phyloP scores from a whole-genome alignment of 495 filamentous ascomycete species.

The Pyrenula aspistea region DNA sequence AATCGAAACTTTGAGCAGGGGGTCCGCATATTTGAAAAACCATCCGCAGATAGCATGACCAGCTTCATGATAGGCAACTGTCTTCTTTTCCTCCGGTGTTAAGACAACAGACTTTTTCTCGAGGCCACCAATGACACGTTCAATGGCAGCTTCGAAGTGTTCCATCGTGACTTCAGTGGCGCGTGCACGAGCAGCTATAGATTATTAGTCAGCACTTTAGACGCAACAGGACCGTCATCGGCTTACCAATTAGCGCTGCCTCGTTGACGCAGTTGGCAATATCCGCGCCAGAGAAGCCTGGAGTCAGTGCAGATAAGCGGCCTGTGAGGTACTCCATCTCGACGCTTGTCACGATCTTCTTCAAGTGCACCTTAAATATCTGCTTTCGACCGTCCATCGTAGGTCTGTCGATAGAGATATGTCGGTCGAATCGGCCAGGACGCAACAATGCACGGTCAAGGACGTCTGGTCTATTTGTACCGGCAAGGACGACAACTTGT shows the following conservation, averaged over 20 bases:
- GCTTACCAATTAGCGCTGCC: slow-evolving; percentile 86
- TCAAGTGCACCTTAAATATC: slow-evolving; percentile 87
- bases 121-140: slow-evolving; percentile 88
- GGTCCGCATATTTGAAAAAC: slow-evolving; percentile 94
- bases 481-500: slow-evolving; percentile 94
- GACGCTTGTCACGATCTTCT: slow-evolving; percentile 83
- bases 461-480: slow-evolving; percentile 89
- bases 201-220: slow-evolving; percentile 18
- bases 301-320: slow-evolving; percentile 79
- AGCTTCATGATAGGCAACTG: slow-evolving; percentile 95
- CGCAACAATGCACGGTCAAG: slow-evolving; percentile 93
- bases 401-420: slow-evolving; percentile 84
- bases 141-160: slow-evolving; percentile 95
- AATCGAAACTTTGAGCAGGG: slow-evolving; percentile 94
- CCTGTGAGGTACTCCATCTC: slow-evolving; percentile 80
- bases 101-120: slow-evolving; percentile 95
- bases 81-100: slow-evolving; percentile 82
- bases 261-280: slow-evolving; percentile 98
- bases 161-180: slow-evolving; percentile 67
- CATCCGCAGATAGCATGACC: slow-evolving; percentile 97
- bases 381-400: slow-evolving; percentile 96
- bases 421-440: slow-evolving; percentile 90
- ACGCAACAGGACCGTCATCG: slow-evolving; percentile 8
- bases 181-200: slow-evolving; percentile 65
- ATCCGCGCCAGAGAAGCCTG: slow-evolving; percentile 92